These are phyloP conservation scores for Cairneyella variabilis DNA, from an alignment of 495 filamentous ascomycete species.

Conservation along the genomic window DNA sequence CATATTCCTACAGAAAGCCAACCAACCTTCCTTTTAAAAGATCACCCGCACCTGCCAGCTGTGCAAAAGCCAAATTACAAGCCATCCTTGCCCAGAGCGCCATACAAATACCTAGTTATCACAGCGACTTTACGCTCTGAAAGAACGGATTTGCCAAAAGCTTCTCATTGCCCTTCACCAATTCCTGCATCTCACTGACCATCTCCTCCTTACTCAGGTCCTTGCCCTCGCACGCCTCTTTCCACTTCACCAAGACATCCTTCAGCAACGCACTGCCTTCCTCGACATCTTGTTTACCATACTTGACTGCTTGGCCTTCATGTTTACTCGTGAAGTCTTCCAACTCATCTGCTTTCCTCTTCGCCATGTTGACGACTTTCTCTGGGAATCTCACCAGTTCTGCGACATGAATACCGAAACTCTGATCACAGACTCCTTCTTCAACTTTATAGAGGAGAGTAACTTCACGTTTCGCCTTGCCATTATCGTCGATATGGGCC, in stretches of 20 bases:
- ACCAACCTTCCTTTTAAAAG: background rate
- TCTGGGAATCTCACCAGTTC: constrained; percentile 97
- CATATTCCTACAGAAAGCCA: no score
- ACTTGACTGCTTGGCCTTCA: constrained; percentile 43
- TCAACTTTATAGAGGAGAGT: constrained; percentile 96
- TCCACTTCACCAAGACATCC: constrained; percentile 83
- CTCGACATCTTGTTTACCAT: constrained; percentile 82
- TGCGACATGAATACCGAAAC: constrained; percentile 96
- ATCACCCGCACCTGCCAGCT: background rate
- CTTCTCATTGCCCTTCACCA: constrained; percentile 67
- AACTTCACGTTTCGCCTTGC: constrained; percentile 68
- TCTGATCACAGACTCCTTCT: constrained; percentile 92
- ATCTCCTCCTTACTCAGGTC: constrained; percentile 72
- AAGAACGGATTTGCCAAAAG: constrained; percentile 86
- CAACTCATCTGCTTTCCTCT: constrained; percentile 94
- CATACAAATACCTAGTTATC: no score
- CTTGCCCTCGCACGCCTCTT: constrained; percentile 66
- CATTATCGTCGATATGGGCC: constrained; percentile 70
- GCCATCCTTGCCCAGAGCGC: no score
- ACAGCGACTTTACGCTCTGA: constrained; percentile 79
- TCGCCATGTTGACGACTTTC: constrained; percentile 98
- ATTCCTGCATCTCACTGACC: constrained; percentile 70
- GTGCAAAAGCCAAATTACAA: no score
- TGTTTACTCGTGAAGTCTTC: constrained; percentile 88
- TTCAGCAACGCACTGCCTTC: constrained; percentile 87